These are phyloP conservation scores for Trichomonas vaginalis DNA, from an alignment of 208 protist species.

Conservation along the genomic window DNA sequence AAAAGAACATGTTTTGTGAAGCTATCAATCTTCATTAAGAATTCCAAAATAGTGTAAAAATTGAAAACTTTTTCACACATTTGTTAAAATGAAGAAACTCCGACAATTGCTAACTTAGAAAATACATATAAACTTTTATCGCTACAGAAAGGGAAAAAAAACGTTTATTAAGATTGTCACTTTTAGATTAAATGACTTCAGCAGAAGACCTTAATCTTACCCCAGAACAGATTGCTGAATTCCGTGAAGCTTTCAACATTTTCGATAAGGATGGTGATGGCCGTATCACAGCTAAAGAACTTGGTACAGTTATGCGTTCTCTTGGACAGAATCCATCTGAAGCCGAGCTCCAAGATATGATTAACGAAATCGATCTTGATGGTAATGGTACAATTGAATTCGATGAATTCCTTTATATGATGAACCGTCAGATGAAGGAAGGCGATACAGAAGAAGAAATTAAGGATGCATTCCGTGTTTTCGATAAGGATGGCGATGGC, in stretches of 20 bases:
- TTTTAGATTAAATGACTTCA: not conserved
- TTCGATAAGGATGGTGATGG: constrained; percentile 96
- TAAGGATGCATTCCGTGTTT: constrained; percentile 52
- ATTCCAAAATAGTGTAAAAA: too few species aligned
- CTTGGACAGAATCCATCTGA: constrained; percentile 69
- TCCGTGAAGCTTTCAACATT: constrained; percentile 95
- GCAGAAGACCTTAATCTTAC: not conserved
- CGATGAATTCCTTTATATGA: constrained; percentile 58
- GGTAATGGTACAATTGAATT: constrained; percentile 92
- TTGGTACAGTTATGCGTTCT: constrained; percentile 92
- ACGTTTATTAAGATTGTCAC: too few species aligned
- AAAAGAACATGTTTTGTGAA: too few species aligned
- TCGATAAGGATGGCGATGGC: constrained; percentile 54
- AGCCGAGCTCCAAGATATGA: constrained; percentile 76
- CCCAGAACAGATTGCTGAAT: constrained; percentile 79
- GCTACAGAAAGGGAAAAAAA: too few species aligned
- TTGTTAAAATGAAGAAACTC: too few species aligned
- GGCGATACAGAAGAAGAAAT: constrained; percentile 53
- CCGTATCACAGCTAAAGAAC: constrained; percentile 76
- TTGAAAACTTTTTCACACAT: too few species aligned
- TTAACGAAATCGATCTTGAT: constrained; percentile 83
- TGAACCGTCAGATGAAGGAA: constrained; percentile 46
- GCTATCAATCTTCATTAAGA: too few species aligned
- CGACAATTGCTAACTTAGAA: too few species aligned
- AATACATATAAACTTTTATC: too few species aligned